Percentiles rank a stretch among this genome's conserved stretches.
Evolutionary conservation across 345 rosid genomes (phyloP).

Genomic region (Brassica napus): DNA sequence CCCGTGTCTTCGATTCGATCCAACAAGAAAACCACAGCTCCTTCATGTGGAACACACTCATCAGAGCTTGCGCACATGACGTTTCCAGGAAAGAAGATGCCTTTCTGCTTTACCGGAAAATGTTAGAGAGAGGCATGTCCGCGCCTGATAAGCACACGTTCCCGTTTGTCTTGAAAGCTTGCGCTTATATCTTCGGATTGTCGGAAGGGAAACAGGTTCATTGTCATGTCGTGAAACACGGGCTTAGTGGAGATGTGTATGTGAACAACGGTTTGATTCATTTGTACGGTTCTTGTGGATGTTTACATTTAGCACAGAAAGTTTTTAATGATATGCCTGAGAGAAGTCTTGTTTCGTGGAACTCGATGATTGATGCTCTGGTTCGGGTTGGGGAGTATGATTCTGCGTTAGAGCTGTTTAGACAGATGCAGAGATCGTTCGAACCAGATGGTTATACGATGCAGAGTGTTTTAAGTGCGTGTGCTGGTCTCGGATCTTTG

Average conservation of each 20-base stretch:
- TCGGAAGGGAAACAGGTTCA: constrained; percentile 71
- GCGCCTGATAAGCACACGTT: constrained; percentile 74
- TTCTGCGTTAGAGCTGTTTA: constrained; percentile 52
- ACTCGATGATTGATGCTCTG: constrained; percentile 65
- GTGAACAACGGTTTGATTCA: constrained; percentile 78
- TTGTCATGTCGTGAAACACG: constrained; percentile 62
- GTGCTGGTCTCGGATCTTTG: constrained; percentile 68
- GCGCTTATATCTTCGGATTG: constrained; percentile 64
- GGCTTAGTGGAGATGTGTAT: constrained; percentile 65
- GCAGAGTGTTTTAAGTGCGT: constrained; percentile 67
- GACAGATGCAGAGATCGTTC: constrained; percentile 46
- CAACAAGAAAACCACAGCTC: constrained; percentile 47
- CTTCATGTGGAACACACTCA: constrained; percentile 88
- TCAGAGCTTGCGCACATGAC: constrained; percentile 64
- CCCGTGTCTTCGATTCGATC: constrained; percentile 50
- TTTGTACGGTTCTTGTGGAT: constrained; percentile 69
- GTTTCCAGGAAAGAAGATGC: constrained; percentile 57
- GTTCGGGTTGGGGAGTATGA: constrained; percentile 64
- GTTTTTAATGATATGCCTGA: constrained; percentile 67
- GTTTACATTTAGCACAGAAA: constrained; percentile 50
- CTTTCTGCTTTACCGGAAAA: constrained; percentile 43
- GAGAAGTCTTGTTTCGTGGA: constrained; percentile 79
- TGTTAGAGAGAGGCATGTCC: constrained; percentile 57
- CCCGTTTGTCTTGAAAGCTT: constrained; percentile 81
- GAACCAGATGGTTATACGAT: constrained; percentile 73